Conservation (phyloP, 2,329 filamentous ascomycete genomes). For the Teratosphaeria epicoccoides region DNA sequence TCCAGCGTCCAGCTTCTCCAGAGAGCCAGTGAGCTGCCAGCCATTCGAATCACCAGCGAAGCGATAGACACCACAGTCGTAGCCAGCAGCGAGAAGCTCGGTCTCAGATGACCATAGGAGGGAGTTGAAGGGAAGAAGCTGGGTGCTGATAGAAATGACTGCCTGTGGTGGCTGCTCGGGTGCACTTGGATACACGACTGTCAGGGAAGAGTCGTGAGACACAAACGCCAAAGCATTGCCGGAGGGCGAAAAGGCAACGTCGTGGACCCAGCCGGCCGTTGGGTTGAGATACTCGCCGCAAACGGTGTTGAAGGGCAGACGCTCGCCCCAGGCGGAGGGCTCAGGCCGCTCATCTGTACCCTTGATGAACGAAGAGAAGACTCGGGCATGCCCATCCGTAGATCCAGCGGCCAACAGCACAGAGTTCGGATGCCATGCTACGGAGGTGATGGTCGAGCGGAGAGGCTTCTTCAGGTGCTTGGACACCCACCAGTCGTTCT, state of each 20-base stretch:
- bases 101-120: constrained; percentile 84
- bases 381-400: constrained; percentile 92
- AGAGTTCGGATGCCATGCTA: constrained; percentile 96
- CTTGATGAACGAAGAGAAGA: constrained; percentile 95
- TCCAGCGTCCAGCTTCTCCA: constrained; percentile 52
- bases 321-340: constrained; percentile 84
- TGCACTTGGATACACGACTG: constrained; percentile 84
- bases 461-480: constrained; percentile 99
- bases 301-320: constrained; percentile 94
- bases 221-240: constrained; percentile 90
- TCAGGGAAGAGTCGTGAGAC: constrained; percentile 91
- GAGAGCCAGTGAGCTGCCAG: constrained; percentile 72
- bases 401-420: constrained; percentile 89
- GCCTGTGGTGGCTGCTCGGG: constrained; percentile 84
- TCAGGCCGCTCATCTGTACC: constrained; percentile 79
- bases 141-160: constrained; percentile 81
- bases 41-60: constrained; percentile 66
- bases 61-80: constrained; percentile 79
- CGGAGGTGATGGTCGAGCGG: constrained; percentile 86
- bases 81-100: constrained; percentile 90
- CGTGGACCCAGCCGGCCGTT: constrained; percentile 93
- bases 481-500: constrained; percentile 99
- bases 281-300: constrained; percentile 95
- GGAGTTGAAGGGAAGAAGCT: constrained; percentile 84
- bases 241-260: constrained; percentile 82